Percentiles rank a stretch among this genome's conserved stretches.
These are phyloP conservation scores for Zopfochytrium polystomum DNA, from an alignment of 371 early-diverging fungal genomes.

Conservation along the genomic window DNA sequence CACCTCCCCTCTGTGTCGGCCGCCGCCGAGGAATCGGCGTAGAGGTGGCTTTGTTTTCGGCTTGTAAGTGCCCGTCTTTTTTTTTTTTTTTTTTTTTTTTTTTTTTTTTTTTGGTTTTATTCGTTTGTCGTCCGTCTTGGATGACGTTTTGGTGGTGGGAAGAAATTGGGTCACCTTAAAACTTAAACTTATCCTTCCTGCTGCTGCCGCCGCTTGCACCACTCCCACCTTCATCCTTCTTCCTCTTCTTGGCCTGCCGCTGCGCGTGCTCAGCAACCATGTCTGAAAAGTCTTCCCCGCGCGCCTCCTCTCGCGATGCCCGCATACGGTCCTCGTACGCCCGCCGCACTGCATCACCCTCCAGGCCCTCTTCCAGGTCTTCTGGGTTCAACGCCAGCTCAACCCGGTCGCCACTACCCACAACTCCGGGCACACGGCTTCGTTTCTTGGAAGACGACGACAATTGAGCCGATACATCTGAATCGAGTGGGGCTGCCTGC, in stretches of 20 bases:
- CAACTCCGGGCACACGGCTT: conserved; percentile 24
- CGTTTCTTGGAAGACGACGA: conserved; percentile 26
- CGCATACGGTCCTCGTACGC: conserved; percentile 39
- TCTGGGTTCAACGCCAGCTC: conserved; percentile 51
- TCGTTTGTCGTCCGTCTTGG: too few relatives aligned
- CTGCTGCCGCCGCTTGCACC: too few relatives aligned
- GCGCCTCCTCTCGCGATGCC: conserved; percentile 14
- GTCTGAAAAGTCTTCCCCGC: conserved; percentile 74
- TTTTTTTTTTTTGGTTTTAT: too few relatives aligned
- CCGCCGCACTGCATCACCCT: conserved; percentile 34
- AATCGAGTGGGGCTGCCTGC: conserved; percentile 7
- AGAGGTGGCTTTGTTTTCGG: too few relatives aligned
- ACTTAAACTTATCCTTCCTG: too few relatives aligned
- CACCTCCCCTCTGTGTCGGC: too few relatives aligned
- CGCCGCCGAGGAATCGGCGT: too few relatives aligned
- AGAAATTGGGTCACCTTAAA: too few relatives aligned
- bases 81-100: too few relatives aligned
- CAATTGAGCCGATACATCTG: neutral
- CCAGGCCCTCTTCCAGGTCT: conserved; percentile 47
- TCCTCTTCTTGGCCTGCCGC: conserved; percentile 66
- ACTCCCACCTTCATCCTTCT: conserved; percentile 68
- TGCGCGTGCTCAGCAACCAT: conserved; percentile 84
- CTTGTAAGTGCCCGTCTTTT: too few relatives aligned
- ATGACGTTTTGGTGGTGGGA: too few relatives aligned
- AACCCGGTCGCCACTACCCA: conserved; percentile 22